Evolutionary conservation across 495 filamentous ascomycete species (phyloP), one percentile per base, ranked within the genome.

Genomic region (Penicillium crystallinum): DNA sequence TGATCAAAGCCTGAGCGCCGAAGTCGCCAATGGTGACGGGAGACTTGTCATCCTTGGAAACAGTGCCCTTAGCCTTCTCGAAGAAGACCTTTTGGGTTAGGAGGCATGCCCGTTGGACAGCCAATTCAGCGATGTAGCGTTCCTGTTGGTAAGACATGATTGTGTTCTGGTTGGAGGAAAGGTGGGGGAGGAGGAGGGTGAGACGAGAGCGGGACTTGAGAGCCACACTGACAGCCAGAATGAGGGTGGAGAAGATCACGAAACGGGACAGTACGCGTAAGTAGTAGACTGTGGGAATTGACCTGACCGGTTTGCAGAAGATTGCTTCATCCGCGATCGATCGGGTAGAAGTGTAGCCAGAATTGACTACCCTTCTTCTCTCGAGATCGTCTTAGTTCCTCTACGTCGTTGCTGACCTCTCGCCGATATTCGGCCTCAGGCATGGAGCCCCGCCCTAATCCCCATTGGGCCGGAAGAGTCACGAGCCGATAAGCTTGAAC

Each of bases 11-110:
- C 74, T 98, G 93, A 48, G 95, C 93, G 59, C 95, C 95, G 64
- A 95, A 97, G 74, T 98, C 93, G 65, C 91, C 93, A 56, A 97
- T 91, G 27, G 93, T 98, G 57, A 98, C 93, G 54, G 95, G 93
- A 21, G 95, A 97, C 57, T 84, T 85, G 74, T 98, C 95, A 67
- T 88, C 85, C 76, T 97, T 99, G 59, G 86, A 88, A 30, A 95
- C 77, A 47, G 93, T 96, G 52, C 91, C 91, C 74, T 97, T 97
- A 58, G 90, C 84, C 65, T 86, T 89, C 50, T 89, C 85, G 72
- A 88, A 83, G 80, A 95, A 97, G 69, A 97, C 91, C 55, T 82
- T 83, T 76, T 96, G 90, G 47, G 93, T 97, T 52, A 97, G 83
- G 55, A 91, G 74, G 23, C 84, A 77, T 17, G 93, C 93, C 49